phyloP scores from a whole-genome alignment of 2,329 filamentous ascomycete genomes.

The Aureobasidium sp. region DNA sequence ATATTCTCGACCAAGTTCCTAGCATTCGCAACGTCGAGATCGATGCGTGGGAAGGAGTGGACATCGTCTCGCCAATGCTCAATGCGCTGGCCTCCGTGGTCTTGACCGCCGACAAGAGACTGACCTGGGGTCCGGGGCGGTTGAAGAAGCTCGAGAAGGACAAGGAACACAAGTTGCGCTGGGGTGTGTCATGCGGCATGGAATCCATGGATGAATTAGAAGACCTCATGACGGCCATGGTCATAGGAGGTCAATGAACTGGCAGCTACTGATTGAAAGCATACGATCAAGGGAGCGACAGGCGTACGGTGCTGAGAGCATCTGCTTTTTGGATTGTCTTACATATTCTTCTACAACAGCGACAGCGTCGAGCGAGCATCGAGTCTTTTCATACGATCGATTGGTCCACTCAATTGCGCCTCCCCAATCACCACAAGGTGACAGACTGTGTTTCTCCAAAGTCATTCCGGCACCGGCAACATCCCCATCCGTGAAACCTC shows the following conservation, averaged over 20 bases:
- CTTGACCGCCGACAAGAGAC: conserved; percentile 39
- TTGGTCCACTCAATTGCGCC: neutral
- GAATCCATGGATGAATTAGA: conserved; percentile 15
- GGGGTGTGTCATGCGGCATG: conserved; percentile 5
- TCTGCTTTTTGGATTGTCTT: neutral
- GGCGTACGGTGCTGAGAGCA: neutral
- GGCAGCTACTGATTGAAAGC: neutral
- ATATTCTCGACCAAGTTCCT: conserved; percentile 50
- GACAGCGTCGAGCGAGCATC: neutral
- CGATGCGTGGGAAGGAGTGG: conserved; percentile 59
- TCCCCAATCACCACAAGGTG: too few relatives aligned
- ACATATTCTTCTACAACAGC: neutral
- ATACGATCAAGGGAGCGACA: neutral
- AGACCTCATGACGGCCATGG: conserved; percentile 16
- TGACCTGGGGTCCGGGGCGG: conserved; percentile 61
- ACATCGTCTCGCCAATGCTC: conserved; percentile 58
- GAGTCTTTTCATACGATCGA: neutral
- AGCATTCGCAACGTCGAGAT: conserved; percentile 55
- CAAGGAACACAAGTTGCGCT: neutral
- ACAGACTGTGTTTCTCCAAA: neutral
- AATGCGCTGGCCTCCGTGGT: conserved; percentile 49
- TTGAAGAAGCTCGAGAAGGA: conserved; percentile 54
- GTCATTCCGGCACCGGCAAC: neutral
- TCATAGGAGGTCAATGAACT: neutral
- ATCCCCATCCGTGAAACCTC: neutral